phyloP scores from a whole-genome alignment of 768 basidiomycete genomes.

The Lentinula raphanica region DNA sequence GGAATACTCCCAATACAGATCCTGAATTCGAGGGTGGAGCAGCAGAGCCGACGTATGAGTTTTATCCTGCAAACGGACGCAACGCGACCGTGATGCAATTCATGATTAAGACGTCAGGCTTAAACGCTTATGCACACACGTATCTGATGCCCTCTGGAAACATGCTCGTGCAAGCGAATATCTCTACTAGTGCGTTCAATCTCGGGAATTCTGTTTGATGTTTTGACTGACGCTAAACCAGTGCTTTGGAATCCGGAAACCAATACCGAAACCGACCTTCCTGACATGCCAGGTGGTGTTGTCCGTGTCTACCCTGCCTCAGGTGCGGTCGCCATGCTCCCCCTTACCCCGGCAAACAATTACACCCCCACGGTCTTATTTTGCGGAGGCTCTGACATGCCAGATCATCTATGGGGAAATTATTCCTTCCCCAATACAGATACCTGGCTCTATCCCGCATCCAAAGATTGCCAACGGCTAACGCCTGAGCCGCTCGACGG shows the following conservation, averaged over 20 bases:
- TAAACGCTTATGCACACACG: constrained; percentile 73
- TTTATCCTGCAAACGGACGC: constrained; percentile 60
- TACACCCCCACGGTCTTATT: constrained; percentile 83
- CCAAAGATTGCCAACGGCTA: constrained; percentile 72
- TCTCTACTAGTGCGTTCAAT: constrained; percentile 57
- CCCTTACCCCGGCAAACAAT: constrained; percentile 84
- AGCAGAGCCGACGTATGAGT: constrained; percentile 80
- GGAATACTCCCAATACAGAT: constrained; percentile 65
- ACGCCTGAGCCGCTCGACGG: constrained; percentile 80
- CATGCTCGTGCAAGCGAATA: constrained; percentile 79
- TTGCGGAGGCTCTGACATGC: constrained; percentile 85
- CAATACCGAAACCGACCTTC: constrained; percentile 59
- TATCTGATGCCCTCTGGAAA: constrained; percentile 73
- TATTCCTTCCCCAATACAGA: constrained; percentile 69
- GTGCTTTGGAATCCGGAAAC: constrained; percentile 47
- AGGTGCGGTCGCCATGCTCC: constrained; percentile 84
- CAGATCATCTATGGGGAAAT: constrained; percentile 67
- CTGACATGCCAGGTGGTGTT: constrained; percentile 68
- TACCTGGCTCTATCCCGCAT: constrained; percentile 69
- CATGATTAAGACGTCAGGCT: constrained; percentile 65
- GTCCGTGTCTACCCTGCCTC: constrained; percentile 87
- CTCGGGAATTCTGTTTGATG: constrained; percentile 4
- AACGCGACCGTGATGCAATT: constrained; percentile 55
- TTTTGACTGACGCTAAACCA: constrained; percentile 16
- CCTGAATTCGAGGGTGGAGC: constrained; percentile 58